Evolutionary conservation across 2,329 filamentous ascomycete species (phyloP).

Genomic region (Diaporthe ilicicola): DNA sequence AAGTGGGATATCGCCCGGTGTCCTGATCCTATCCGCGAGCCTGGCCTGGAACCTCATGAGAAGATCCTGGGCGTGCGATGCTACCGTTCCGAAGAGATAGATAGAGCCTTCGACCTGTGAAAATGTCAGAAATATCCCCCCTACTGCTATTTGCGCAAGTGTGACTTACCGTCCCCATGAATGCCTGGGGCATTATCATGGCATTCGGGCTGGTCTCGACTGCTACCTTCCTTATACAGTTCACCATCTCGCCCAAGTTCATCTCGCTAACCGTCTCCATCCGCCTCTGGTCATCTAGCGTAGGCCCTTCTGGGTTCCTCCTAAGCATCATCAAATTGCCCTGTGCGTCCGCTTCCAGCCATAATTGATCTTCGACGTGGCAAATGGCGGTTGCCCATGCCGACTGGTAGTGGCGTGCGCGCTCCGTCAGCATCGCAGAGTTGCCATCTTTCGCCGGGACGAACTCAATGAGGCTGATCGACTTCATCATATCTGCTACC

Average conservation of each 20-base stretch:
- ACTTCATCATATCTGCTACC: slow-evolving; percentile 94
- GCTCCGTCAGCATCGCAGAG: slow-evolving; percentile 73
- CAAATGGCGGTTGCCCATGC: slow-evolving; percentile 84
- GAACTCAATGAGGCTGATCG: slow-evolving; percentile 80
- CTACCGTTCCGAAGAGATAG: slow-evolving; percentile 87
- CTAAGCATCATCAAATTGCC: slow-evolving; percentile 87
- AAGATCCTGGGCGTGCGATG: slow-evolving; percentile 76
- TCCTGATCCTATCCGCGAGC: slow-evolving; percentile 72
- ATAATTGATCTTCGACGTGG: slow-evolving; percentile 75
- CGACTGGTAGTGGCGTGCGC: slow-evolving; percentile 82
- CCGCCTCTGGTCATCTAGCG: slow-evolving; percentile 74
- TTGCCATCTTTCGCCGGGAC: slow-evolving; percentile 63
- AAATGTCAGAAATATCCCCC: slow-evolving; percentile 35
- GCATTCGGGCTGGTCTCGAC: slow-evolving; percentile 71
- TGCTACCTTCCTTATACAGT: slow-evolving; percentile 80
- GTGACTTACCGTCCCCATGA: slow-evolving; percentile 81
- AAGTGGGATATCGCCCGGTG: slow-evolving; percentile 79
- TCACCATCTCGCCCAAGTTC: slow-evolving; percentile 91
- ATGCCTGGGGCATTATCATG: slow-evolving; percentile 81
- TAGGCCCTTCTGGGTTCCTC: slow-evolving; percentile 76
- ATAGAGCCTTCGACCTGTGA: slow-evolving; percentile 85
- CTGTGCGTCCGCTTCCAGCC: slow-evolving; percentile 85
- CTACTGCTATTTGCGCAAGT: neutral
- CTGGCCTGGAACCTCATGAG: slow-evolving; percentile 82
- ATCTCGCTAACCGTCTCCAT: slow-evolving; percentile 83